Conservation (phyloP, 352 stramenopile species). For the Peronospora farinosa region DNA sequence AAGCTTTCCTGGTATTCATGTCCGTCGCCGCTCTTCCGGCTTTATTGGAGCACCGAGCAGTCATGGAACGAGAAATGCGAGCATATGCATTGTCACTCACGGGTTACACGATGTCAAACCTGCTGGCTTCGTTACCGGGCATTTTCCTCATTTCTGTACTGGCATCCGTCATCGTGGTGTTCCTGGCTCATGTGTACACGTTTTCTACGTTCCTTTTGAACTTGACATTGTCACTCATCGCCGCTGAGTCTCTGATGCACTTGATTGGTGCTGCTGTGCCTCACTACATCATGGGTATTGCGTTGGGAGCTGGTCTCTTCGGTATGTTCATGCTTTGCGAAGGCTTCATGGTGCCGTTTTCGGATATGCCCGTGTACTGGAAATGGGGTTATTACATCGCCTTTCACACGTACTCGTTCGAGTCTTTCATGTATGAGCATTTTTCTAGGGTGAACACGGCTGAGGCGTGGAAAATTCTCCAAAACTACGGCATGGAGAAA, state of each 20-base stretch:
- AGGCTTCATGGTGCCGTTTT: conserved; percentile 75
- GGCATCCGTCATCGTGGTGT: conserved; percentile 48
- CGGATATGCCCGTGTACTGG: conserved; percentile 65
- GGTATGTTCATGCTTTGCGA: conserved; percentile 86
- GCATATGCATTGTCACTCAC: conserved; percentile 50
- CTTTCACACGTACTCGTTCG: conserved; percentile 86
- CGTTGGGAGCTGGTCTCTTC: conserved; percentile 67
- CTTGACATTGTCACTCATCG: conserved; percentile 69
- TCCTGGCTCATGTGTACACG: conserved; percentile 47
- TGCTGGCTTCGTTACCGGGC: conserved; percentile 64
- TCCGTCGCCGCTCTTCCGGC: conserved; percentile 83
- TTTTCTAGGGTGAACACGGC: conserved; percentile 36
- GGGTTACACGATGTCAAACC: conserved; percentile 74
- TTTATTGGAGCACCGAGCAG: conserved; percentile 76
- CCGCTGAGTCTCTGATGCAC: conserved; percentile 76
- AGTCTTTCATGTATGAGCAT: conserved; percentile 82
- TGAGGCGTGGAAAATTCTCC: conserved; percentile 27
- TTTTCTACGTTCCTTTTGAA: conserved; percentile 65
- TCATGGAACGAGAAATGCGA: conserved; percentile 78
- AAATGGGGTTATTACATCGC: conserved; percentile 82
- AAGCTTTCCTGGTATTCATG: conserved; percentile 91
- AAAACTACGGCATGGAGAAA: conserved; percentile 49
- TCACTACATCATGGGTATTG: conserved; percentile 86
- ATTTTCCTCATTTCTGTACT: conserved; percentile 64
- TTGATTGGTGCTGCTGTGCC: conserved; percentile 71